Evolutionary conservation across 345 rosid genomes (phyloP).

Genomic region (Schrenkiella parvula): DNA sequence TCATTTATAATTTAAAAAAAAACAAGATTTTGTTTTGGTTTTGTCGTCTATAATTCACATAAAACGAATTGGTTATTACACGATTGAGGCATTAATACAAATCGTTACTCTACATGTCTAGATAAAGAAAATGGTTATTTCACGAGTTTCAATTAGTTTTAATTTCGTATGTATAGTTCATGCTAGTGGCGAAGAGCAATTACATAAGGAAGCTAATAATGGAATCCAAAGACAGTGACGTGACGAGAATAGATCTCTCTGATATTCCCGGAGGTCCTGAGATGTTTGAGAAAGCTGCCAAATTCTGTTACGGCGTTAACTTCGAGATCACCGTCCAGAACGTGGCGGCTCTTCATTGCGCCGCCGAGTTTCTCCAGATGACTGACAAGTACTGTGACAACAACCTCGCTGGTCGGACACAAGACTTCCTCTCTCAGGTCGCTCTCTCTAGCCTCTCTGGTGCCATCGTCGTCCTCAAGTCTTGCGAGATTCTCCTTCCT

Average conservation of each 20-base stretch:
- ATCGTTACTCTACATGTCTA: background rate
- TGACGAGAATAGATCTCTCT: conserved; percentile 57
- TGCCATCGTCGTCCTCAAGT: conserved; percentile 76
- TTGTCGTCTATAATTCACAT: background rate
- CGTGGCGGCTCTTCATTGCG: conserved; percentile 86
- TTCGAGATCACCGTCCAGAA: conserved; percentile 93
- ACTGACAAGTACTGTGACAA: conserved; percentile 61
- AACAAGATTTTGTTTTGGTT: background rate
- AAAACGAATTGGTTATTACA: background rate
- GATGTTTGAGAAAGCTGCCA: conserved; percentile 87
- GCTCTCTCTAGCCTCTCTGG: conserved; percentile 85
- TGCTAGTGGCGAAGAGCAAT: conserved; percentile 91
- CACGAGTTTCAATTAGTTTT: background rate
- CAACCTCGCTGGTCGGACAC: conserved; percentile 81
- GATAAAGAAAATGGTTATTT: background rate
- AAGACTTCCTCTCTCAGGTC: conserved; percentile 78
- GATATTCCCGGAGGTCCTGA: conserved; percentile 92
- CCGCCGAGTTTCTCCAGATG: conserved; percentile 89
- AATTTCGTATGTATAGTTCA: conserved; percentile 48
- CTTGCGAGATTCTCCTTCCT: conserved; percentile 78
- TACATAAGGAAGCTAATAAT: conserved; percentile 68
- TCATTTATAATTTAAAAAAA: background rate
- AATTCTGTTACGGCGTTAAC: conserved; percentile 92
- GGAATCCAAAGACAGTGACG: conserved; percentile 62
- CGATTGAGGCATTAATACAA: too few relatives aligned